A percentile compares a stretch with the other conserved stretches of the same genome.
Conservation (phyloP, 768 basidiomycete genomes). For the Boletales sp. region DNA sequence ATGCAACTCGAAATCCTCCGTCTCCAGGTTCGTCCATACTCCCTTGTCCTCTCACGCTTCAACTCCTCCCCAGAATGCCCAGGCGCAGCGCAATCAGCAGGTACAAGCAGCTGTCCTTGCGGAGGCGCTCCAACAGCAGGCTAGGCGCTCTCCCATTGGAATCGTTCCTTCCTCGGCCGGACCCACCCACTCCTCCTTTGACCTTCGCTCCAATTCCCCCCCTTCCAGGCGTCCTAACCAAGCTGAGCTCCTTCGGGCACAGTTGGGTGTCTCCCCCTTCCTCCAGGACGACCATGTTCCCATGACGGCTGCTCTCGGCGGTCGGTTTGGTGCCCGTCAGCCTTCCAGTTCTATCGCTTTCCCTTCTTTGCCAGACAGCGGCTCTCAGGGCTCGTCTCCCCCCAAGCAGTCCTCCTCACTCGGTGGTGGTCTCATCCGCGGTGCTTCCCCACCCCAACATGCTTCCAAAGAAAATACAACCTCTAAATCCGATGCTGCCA, state of each 20-base stretch:
- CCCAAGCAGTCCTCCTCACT: conserved; percentile 65
- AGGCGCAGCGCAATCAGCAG: conserved; percentile 59
- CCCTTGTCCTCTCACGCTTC: neutral
- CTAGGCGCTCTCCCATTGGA: conserved; percentile 27
- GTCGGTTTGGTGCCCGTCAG: conserved; percentile 66
- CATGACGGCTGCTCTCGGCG: conserved; percentile 78
- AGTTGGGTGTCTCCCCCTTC: conserved; percentile 41
- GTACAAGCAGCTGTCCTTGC: conserved; percentile 70
- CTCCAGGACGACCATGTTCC: conserved; percentile 58
- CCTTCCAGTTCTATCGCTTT: conserved; percentile 37
- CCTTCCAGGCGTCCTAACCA: conserved; percentile 68
- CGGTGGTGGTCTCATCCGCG: conserved; percentile 70
- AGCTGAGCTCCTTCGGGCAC: conserved; percentile 61
- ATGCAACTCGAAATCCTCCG: conserved; percentile 80
- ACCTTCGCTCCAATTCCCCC: conserved; percentile 54
- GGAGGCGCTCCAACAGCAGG: conserved; percentile 50
- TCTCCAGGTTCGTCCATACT: conserved; percentile 57
- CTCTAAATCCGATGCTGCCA: conserved; percentile 79
- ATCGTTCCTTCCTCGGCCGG: conserved; percentile 69
- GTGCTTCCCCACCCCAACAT: conserved; percentile 43
- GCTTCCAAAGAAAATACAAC: conserved; percentile 35
- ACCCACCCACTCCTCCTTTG: conserved; percentile 60
- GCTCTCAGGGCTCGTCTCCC: conserved; percentile 37
- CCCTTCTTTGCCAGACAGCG: conserved; percentile 40
- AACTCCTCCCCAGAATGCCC: conserved; percentile 46